A percentile compares a stretch with the other conserved stretches of the same genome.
These are phyloP conservation scores for Penicillium nucicola DNA, from an alignment of 495 filamentous ascomycete genomes.

Conservation along the genomic window DNA sequence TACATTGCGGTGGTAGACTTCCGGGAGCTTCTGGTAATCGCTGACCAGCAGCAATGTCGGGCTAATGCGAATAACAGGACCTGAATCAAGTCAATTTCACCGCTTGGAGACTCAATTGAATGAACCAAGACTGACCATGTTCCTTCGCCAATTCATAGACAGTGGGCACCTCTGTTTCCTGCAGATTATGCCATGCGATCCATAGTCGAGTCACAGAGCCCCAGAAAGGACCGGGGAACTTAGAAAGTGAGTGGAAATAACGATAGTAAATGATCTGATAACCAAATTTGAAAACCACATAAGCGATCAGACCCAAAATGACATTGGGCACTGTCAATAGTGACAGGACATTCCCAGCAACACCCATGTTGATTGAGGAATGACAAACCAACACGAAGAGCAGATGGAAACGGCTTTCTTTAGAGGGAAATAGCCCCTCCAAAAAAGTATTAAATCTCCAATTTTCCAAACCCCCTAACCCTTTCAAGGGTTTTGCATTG, in stretches of 20 bases:
- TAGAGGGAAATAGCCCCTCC: not conserved
- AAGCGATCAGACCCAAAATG: slow-evolving; percentile 21
- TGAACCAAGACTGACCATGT: slow-evolving; percentile 38
- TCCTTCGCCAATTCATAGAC: slow-evolving; percentile 42
- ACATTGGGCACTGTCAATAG: slow-evolving; percentile 31
- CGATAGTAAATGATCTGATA: slow-evolving; percentile 46
- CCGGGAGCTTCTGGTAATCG: slow-evolving; percentile 45
- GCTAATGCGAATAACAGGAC: slow-evolving; percentile 43
- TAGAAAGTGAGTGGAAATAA: slow-evolving; percentile 49
- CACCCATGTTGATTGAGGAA: slow-evolving; percentile 21
- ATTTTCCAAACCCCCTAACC: not conserved
- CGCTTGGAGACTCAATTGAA: not conserved
- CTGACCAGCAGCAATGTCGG: slow-evolving; percentile 44
- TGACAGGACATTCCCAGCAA: slow-evolving; percentile 26
- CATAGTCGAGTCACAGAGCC: slow-evolving; percentile 48
- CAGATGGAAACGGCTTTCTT: not conserved
- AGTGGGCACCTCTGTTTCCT: slow-evolving; percentile 37
- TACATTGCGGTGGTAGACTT: slow-evolving; percentile 51
- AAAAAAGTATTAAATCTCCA: not conserved
- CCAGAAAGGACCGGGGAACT: slow-evolving; percentile 55
- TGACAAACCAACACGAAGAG: not conserved
- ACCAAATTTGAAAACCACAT: slow-evolving; percentile 23
- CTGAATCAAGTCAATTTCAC: slow-evolving; percentile 14
- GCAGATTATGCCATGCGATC: slow-evolving; percentile 45
- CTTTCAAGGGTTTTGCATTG: not conserved